phyloP scores from a whole-genome alignment of 306 rosid species.

The Castanea sativa region DNA sequence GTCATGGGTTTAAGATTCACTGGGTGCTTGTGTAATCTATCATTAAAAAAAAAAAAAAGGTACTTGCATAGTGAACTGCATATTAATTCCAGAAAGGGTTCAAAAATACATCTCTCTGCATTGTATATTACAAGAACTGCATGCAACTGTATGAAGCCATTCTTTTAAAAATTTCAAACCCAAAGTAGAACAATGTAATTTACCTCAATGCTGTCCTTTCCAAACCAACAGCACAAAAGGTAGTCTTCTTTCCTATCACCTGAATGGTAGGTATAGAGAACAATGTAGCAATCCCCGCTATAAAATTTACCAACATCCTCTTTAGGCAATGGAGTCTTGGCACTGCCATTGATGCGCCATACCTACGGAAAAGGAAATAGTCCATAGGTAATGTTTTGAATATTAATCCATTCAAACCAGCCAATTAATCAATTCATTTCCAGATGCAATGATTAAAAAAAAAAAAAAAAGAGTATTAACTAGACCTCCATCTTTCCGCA shows the following conservation, averaged over 20 bases:
- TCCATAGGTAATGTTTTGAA: neutral
- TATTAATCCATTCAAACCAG: constrained; percentile 16
- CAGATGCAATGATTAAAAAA: constrained; percentile 6
- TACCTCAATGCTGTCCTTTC: constrained; percentile 92
- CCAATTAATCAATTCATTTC: constrained; percentile 2
- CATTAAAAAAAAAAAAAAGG: neutral
- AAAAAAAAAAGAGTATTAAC: neutral
- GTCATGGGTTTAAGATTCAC: neutral
- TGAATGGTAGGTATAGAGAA: constrained; percentile 86
- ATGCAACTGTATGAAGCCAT: neutral
- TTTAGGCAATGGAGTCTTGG: constrained; percentile 69
- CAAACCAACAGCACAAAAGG: constrained; percentile 93
- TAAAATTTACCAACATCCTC: constrained; percentile 94
- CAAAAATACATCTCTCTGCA: neutral
- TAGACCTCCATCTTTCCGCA: constrained; percentile 96
- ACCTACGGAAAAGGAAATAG: constrained; percentile 49
- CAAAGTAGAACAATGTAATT: constrained; percentile 22
- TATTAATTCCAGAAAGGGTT: neutral
- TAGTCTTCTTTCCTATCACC: constrained; percentile 98
- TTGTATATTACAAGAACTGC: neutral
- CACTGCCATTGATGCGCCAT: constrained; percentile 90
- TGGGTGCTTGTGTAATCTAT: neutral
- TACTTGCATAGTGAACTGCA: neutral
- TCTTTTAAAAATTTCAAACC: constrained; percentile 6
- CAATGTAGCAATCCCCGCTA: constrained; percentile 93